phyloP scores from a whole-genome alignment of 306 rosid species.

The Leucaena leucocephala region DNA sequence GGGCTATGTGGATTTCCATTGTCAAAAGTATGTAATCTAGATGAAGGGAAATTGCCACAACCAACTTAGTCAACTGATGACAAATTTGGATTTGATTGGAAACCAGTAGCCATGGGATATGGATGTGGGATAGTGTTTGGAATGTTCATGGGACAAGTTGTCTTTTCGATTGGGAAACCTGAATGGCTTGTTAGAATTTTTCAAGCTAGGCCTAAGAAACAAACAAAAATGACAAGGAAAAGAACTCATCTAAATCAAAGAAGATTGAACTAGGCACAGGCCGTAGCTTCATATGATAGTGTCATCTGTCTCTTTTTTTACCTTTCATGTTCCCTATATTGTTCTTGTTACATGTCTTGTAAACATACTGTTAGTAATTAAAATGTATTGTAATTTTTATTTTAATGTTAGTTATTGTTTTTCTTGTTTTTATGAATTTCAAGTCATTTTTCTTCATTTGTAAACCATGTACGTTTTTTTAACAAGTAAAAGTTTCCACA shows the following conservation, averaged over 20 bases:
- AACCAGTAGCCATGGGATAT: too few relatives aligned
- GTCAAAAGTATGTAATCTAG: not conserved
- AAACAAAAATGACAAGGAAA: slow-evolving; percentile 5
- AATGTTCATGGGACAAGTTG: slow-evolving; percentile 20
- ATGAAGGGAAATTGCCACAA: not conserved
- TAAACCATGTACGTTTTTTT: too few relatives aligned
- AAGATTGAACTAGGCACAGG: not conserved
- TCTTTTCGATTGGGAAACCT: slow-evolving; percentile 12
- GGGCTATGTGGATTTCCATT: not conserved
- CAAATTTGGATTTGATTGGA: not conserved
- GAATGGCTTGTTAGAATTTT: slow-evolving; percentile 1
- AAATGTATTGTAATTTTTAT: not conserved
- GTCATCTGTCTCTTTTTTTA: not conserved
- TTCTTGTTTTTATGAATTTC: not conserved
- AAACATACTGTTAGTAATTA: not conserved
- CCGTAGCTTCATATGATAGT: not conserved
- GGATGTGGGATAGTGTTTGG: slow-evolving; percentile 15
- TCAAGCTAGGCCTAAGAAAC: not conserved
- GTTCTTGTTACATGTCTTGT: not conserved
- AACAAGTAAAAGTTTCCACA: too few relatives aligned
- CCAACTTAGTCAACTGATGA: not conserved
- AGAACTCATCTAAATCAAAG: not conserved
- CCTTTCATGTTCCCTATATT: not conserved
- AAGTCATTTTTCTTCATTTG: not conserved
- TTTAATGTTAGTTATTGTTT: not conserved